A percentile compares a stretch with the other conserved stretches of the same genome.
phyloP scores from a whole-genome alignment of 2,329 filamentous ascomycete genomes.

The Botryotinia globosa region DNA sequence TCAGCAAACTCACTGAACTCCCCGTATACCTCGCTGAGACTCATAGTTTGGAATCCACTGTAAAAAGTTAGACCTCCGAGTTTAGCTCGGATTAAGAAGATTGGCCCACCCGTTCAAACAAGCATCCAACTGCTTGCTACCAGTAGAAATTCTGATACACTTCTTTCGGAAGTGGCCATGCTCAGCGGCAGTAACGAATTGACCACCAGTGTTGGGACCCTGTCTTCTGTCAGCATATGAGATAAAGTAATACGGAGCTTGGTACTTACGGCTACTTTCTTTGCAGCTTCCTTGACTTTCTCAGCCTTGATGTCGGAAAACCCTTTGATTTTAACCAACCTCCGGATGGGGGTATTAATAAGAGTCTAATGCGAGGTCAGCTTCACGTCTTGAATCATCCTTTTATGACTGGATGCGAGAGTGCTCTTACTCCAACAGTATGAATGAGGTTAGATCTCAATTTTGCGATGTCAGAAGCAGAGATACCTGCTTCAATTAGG shows the following conservation, averaged over 20 bases:
- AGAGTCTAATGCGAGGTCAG: constrained; percentile 48
- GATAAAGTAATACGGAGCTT: background rate
- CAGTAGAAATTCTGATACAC: constrained; percentile 64
- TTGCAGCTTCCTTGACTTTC: constrained; percentile 66
- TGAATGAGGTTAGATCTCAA: constrained; percentile 61
- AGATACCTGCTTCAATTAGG: constrained; percentile 49
- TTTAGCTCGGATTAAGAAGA: background rate
- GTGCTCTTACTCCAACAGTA: constrained; percentile 56
- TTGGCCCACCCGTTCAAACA: constrained; percentile 57
- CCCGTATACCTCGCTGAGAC: constrained; percentile 63
- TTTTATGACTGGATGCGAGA: background rate
- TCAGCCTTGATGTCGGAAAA: constrained; percentile 70
- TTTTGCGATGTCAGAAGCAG: constrained; percentile 63
- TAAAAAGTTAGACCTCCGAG: constrained; percentile 15
- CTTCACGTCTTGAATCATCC: background rate
- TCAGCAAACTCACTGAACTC: constrained; percentile 48
- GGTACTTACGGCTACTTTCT: constrained; percentile 39
- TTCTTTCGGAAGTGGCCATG: constrained; percentile 60
- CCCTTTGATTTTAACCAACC: constrained; percentile 64
- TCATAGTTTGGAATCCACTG: constrained; percentile 68
- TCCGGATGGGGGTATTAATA: constrained; percentile 56
- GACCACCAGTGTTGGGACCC: constrained; percentile 51
- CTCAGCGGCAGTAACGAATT: constrained; percentile 64
- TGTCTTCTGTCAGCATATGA: constrained; percentile 36
- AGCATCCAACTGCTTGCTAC: constrained; percentile 65